Conservation (phyloP, 1,139 yeast genomes). For the Nakaseomyces sp. region DNA sequence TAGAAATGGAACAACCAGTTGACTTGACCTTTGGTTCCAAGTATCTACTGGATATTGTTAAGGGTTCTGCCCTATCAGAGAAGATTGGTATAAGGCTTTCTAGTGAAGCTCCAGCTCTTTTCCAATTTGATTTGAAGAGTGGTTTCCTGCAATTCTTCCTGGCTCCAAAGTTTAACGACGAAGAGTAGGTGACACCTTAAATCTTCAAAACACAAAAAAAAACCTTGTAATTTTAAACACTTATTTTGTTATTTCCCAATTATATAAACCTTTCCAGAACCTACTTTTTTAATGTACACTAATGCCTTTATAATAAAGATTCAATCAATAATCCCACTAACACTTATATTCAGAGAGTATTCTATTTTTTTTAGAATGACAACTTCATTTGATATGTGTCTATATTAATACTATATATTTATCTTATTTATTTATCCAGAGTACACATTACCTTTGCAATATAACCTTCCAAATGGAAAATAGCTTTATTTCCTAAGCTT, state of each 20-base stretch:
- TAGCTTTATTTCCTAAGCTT: constrained; percentile 77
- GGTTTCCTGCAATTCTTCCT: constrained; percentile 92
- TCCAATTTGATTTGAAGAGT: constrained; percentile 85
- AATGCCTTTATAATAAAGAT: background rate
- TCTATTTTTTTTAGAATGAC: too few species aligned
- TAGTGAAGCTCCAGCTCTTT: constrained; percentile 87
- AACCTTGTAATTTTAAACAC: constrained; percentile 2
- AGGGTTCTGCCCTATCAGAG: constrained; percentile 72
- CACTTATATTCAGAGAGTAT: too few species aligned
- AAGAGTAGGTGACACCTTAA: constrained; percentile 43
- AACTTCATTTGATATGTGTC: background rate
- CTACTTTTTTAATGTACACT: constrained; percentile 4
- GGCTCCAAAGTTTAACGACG: constrained; percentile 96
- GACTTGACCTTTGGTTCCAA: constrained; percentile 85
- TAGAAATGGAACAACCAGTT: constrained; percentile 80
- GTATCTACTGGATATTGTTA: constrained; percentile 82
- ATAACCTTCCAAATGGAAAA: constrained; percentile 91
- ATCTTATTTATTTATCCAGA: constrained; percentile 11
- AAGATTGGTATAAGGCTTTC: constrained; percentile 79
- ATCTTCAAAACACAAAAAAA: background rate
- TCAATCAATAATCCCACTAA: background rate
- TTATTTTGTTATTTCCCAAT: background rate
- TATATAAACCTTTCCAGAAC: background rate
- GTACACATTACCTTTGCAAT: constrained; percentile 70
- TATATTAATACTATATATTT: background rate